A percentile compares a stretch with the other conserved stretches of the same genome.
Conservation (phyloP, 1,284 basidiomycete species). For the Cryptococcus sp. region DNA sequence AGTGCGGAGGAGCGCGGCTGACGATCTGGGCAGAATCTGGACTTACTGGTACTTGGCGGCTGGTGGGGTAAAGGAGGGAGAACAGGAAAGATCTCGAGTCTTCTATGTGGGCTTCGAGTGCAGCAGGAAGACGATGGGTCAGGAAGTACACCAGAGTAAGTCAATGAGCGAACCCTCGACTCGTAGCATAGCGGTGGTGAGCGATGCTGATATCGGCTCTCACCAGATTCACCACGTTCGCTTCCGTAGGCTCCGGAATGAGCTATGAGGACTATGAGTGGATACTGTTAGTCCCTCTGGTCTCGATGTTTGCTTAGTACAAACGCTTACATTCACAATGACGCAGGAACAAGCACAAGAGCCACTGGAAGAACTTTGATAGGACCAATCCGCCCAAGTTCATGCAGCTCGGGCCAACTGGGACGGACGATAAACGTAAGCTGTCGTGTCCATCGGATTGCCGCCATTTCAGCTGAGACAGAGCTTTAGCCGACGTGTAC, state of each 20-base stretch:
- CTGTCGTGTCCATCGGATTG: neutral
- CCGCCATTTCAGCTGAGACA: neutral
- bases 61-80: slow-evolving; percentile 56
- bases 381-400: slow-evolving; percentile 44
- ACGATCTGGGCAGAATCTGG: slow-evolving; percentile 70
- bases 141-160: slow-evolving; percentile 65
- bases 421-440: slow-evolving; percentile 53
- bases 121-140: slow-evolving; percentile 57
- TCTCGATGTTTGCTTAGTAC: neutral
- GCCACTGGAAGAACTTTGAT: slow-evolving; percentile 52
- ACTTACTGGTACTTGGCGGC: slow-evolving; percentile 75
- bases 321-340: neutral
- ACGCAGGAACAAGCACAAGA: slow-evolving; percentile 44
- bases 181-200: neutral
- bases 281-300: slow-evolving; percentile 53
- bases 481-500: slow-evolving; percentile 51
- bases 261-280: slow-evolving; percentile 80
- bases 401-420: slow-evolving; percentile 42
- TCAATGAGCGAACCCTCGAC: slow-evolving; percentile 43
- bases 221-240: slow-evolving; percentile 60
- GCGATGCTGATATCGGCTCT: neutral
- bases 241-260: slow-evolving; percentile 82
- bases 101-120: slow-evolving; percentile 53
- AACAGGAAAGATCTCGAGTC: slow-evolving; percentile 54
- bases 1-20: neutral